Conservation (phyloP, 73 alveolate genomes). For the Stentor roeselii region DNA sequence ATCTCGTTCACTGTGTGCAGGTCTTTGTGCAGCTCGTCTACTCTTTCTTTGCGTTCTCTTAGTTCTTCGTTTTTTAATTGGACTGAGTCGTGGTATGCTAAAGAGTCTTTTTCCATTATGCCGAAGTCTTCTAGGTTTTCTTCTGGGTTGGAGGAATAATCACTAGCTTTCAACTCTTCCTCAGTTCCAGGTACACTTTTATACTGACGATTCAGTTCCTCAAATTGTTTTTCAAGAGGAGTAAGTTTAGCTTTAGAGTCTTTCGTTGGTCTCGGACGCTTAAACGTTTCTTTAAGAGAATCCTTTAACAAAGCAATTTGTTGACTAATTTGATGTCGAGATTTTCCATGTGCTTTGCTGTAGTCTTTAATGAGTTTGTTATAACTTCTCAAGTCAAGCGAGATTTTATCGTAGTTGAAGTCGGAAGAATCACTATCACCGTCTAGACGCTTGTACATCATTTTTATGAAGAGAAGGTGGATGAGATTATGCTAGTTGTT, state of each 20-base stretch:
- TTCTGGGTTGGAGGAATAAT: neutral
- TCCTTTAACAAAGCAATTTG: neutral
- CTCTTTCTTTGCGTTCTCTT: neutral
- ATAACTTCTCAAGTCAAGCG: neutral
- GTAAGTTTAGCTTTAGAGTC: neutral
- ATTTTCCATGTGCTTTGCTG: neutral
- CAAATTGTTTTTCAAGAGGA: neutral
- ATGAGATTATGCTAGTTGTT: no score
- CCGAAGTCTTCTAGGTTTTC: neutral
- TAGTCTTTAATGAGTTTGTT: neutral
- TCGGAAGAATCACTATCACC: neutral
- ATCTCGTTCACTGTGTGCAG: neutral
- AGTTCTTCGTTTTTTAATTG: neutral
- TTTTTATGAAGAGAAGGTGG: neutral
- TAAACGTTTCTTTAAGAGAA: neutral
- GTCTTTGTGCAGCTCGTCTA: slow-evolving; percentile 12
- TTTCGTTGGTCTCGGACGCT: neutral
- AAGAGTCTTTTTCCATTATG: neutral
- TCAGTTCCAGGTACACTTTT: neutral
- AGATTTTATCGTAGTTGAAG: neutral
- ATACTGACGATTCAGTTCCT: no score
- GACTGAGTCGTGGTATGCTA: neutral
- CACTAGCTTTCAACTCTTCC: neutral
- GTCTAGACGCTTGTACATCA: neutral
- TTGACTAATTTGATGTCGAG: neutral